Base-by-base conservation (phyloP, 805 yeast genomes). In the Ogataea corticis region DNA sequence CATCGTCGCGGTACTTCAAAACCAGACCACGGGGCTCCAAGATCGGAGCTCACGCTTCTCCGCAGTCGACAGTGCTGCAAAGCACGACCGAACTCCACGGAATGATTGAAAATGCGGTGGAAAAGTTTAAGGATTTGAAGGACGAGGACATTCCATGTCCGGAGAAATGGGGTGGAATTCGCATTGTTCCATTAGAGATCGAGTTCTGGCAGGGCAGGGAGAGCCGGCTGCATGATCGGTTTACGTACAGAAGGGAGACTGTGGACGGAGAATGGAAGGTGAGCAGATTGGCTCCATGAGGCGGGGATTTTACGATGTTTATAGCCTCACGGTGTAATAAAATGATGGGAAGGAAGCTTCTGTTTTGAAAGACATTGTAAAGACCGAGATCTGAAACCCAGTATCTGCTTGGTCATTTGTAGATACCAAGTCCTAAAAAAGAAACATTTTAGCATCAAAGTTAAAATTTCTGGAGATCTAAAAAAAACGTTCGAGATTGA, bases 171-270 rank as follows among this genome's bases (percentile, higher is more conserved):
- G 99, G 98, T 44, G 99, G 99, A 0, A 63, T 94, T 40, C 76
- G 96, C 59, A 75, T 94, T 14, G 81, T 85, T 33, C 99, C 99
- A 4, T 69, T 87, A 37, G 96, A 89, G 61, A 77, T 92, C 54
- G 99, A 94, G 69, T 94, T 92, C 62, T 94, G 98, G 97, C 99
- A 94, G 70, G 99, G 99, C 14, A 81, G 99, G 52, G 74, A 77
- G 48, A 84, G 87, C 60, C 79, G 99, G 64, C 72, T 92, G 41
- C 99, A 94, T 65, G 99, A 94, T 66, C 79, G 99, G 56, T 72
- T 91, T 41, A 79, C 83, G 12, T 91, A 76, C 67, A 75, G 77
- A 49, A 75, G 95, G 63, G 79, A 77, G 18, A 53, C 63, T 7
- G 55, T 52, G 12, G 72, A 68, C 12, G 71, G 65, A 1, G 68